Evolutionary conservation across 805 yeast species (phyloP), one percentile per base, ranked within the genome.

Genomic region (Candida broadrunensis): DNA sequence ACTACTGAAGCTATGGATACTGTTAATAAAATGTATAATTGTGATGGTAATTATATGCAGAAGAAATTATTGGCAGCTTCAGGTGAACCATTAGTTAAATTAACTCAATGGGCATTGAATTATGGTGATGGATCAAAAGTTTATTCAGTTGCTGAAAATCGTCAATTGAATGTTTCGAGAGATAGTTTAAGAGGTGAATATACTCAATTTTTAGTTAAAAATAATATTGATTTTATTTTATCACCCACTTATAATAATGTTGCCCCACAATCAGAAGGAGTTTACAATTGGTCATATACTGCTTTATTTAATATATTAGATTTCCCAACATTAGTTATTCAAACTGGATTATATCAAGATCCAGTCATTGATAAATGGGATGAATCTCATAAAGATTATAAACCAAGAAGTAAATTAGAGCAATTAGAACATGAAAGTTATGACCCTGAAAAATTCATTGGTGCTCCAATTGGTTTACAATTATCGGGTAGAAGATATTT

Each of bases 251-350:
- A 81, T 60, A 77, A 75, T 41, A 83, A 83, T 47, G 81, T 80
- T 37, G 88, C 93, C n/a, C 87, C 88, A 33, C 73, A 72, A 39
- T 78, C 84, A 17, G 77, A 75, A 36, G 70, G 73, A 38, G 74
- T 83, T 5, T 77, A 75, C 58, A 83, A 83, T 61, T 86, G 93
- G 90, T 85, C 90, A 3, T 86, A 86, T 68, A 84, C 91, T 5
- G 65, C 88, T 2, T 70, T 83, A 46, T 86, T 80, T 77, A 85
- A 85, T 63, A 55, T 85, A 43, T 60, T 84, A 47, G 95, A 86
- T 59, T 70, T 78, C 54, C 89, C 95, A 32, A 77, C 81, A 30
- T 76, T 82, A 45, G 70, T 73, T 1, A 67, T 79, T 63, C 88
- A 85, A 51, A 74, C 87, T 4, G 80, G 85, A 8, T 61, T 81